Evolutionary conservation across 2,329 filamentous ascomycete species (phyloP).

Genomic region (Helicocarpus griseus): DNA sequence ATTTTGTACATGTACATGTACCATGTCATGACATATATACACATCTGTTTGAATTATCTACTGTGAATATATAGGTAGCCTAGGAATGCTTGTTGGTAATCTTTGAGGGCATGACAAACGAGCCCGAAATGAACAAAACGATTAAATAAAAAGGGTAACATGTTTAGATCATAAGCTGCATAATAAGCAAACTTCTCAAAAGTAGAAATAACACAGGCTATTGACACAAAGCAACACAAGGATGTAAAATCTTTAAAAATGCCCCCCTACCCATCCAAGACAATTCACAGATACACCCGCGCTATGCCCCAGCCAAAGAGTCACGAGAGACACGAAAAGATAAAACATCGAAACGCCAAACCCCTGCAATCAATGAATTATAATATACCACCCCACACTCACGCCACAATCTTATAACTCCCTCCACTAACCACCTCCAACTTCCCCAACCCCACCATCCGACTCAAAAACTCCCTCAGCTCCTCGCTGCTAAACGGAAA

Average conservation of each 20-base stretch:
- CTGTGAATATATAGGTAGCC: not conserved
- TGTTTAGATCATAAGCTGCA: not conserved
- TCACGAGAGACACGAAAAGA: not conserved
- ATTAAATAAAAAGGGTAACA: not conserved
- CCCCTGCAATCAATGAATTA: not conserved
- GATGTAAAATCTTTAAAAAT: not conserved
- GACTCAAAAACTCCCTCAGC: slow-evolving; percentile 65
- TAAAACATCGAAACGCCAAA: not conserved
- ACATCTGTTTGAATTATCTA: not conserved
- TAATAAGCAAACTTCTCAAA: not conserved
- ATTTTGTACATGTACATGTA: not conserved
- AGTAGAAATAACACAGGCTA: not conserved
- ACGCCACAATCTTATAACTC: slow-evolving; percentile 49
- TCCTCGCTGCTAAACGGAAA: slow-evolving; percentile 89
- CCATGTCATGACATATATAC: not conserved
- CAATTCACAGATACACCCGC: not conserved
- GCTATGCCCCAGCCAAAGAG: not conserved
- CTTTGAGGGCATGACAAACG: too few species aligned
- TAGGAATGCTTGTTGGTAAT: too few species aligned
- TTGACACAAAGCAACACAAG: not conserved
- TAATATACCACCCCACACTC: not conserved
- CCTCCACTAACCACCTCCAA: slow-evolving; percentile 58
- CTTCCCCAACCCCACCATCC: slow-evolving; percentile 64
- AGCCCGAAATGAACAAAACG: not conserved
- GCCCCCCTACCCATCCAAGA: not conserved